Evolutionary conservation across 2,329 filamentous ascomycete species (phyloP), one percentile per base, ranked within the genome.

Genomic region (Aspergillus sp.): DNA sequence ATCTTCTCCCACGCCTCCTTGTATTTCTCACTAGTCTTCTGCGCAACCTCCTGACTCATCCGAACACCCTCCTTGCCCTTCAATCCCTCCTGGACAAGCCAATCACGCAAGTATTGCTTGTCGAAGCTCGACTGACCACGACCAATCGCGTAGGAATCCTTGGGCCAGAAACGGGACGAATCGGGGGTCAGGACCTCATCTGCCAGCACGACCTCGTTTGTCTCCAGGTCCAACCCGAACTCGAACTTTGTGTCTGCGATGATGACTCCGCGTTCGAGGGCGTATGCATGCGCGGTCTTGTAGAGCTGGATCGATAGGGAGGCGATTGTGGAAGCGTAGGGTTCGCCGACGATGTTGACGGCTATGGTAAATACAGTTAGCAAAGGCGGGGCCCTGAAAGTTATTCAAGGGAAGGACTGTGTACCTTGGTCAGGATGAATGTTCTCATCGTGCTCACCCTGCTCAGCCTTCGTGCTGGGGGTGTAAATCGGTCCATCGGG

Each of bases 171-270:
- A 13, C 90, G 81, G 44, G 86, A 91, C 47, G 81, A 85, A 65
- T 89, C 85, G 2, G 90, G 89, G 6, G 89, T 94, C 51, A 95
- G 73, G 19, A 94, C 88, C 72, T 95, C 89, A 62, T 95, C 89
- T 4, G 90, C 82, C 45, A 91, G 74, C 32, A 90, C 80, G 6
- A 93, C 77, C 59, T 86, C 80, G 51, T 81, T 77, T 2, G 80
- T 82, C 48, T 71, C 76, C 53, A 80, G 75, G 56, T 85, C 82
- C 15, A 87, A 72, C 1, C 83, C 85, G 61, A 89, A 91, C 70
- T 88, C 84, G 63, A 88, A 86, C 63, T 88, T 88, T 3, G 84
- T 87, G 61, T 88, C 84, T 1, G 85, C 86, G 49, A 90, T 86
- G 61, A 90, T 83, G 55, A 90, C 85, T 9, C 85, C 86, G 7